Base-by-base conservation (phyloP, 2,329 filamentous ascomycete genomes). In the Capronia americana region DNA sequence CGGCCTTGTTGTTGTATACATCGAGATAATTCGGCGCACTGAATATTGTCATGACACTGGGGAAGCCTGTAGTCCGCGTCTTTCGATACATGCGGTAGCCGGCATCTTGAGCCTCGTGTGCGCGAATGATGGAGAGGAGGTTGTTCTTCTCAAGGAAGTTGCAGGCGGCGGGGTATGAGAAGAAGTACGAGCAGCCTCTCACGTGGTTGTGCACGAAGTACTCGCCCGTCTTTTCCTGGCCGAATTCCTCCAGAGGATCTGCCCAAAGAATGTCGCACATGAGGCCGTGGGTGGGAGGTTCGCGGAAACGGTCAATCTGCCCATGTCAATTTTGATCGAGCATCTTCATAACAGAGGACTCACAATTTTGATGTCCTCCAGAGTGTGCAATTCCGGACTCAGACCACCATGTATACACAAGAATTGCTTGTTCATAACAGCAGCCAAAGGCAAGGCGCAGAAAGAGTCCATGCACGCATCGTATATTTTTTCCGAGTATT, bases 261-360 rank as follows among this genome's bases (percentile, higher is more conserved):
- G 95, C 95, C 95, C 95, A 99, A 28, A 99, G 90, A 69, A 99
- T 97, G 77, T 99, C 95, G 81, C 95, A 99, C 95, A 99, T 99
- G 73, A 99, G 84, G 57, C 95, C 95, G 76, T 98, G 94, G 2
- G 95, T 99, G 3, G 95, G 95, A 54, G 95, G 95, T 80, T 99
- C 95, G 67, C 93, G 88, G 87, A 99, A 99, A 67, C 95, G 93
- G 79, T 99, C 94, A 79, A 99, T 96, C 90, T 96, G 62, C 56
- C 34, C 48, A 20, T 14, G 61, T 78, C 66, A 78, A 72, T 34
- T 54, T 68, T 20, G 20, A 34, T 34, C 28, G 26, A 5, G 34
- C 48, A 10, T 38, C 32, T n/a, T 23, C 4, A 32, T 30, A 8
- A 17, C 67, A 10, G 50, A 44, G 26, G 61, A 81, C 91, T 73